Conservation (phyloP, 768 basidiomycete species). For the Tulasnella sp. region DNA sequence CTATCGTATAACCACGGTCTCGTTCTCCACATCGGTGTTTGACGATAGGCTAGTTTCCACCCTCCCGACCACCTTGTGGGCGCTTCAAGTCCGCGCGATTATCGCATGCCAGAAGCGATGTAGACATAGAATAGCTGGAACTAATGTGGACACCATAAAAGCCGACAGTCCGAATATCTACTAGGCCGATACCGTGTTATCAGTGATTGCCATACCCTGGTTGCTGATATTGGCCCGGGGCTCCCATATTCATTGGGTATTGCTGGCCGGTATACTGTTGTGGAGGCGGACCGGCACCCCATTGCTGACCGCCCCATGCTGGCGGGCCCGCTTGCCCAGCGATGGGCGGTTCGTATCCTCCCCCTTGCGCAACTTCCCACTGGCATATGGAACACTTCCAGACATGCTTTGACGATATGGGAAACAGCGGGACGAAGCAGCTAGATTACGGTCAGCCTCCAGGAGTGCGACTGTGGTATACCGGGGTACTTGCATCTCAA, state of each 20-base stretch:
- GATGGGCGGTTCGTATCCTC: constrained; percentile 29
- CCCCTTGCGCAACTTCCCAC: constrained; percentile 33
- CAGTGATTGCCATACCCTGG: not conserved
- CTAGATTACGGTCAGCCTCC: not conserved
- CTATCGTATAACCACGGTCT: too few relatives aligned
- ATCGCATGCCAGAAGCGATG: too few relatives aligned
- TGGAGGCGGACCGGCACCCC: not conserved
- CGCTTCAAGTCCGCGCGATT: too few relatives aligned
- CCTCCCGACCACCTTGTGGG: too few relatives aligned
- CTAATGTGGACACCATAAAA: too few relatives aligned
- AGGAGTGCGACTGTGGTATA: not conserved
- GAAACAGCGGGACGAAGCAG: constrained; percentile 50
- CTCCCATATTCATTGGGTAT: constrained; percentile 9
- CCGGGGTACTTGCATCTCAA: constrained; percentile 41
- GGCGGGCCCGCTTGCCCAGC: constrained; percentile 20
- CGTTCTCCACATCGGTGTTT: too few relatives aligned
- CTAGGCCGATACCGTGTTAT: too few relatives aligned
- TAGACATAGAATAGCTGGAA: too few relatives aligned
- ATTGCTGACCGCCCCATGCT: constrained; percentile 7
- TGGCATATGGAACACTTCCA: constrained; percentile 66
- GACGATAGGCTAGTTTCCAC: too few relatives aligned
- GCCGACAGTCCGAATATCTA: too few relatives aligned
- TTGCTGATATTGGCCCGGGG: constrained; percentile 11
- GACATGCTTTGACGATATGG: constrained; percentile 45
- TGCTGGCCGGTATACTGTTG: not conserved